phyloP scores from a whole-genome alignment of 139 green algal genomes.

The Haematococcus lacustris region DNA sequence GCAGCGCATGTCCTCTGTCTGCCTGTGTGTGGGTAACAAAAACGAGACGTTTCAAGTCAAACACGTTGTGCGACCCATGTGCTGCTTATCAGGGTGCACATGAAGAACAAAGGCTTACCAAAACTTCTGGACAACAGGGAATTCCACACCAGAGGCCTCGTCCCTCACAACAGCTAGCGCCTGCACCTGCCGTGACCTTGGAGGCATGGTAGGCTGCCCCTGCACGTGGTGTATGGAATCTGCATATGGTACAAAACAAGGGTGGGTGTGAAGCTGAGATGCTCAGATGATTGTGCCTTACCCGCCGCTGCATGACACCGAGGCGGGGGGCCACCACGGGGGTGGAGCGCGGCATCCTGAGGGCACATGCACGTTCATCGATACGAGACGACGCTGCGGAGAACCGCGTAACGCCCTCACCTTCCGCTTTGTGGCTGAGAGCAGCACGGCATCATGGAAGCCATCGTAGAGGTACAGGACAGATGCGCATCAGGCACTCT shows the following conservation, averaged over 20 bases:
- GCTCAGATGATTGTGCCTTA: too few species aligned
- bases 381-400: not conserved
- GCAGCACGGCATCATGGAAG: not conserved
- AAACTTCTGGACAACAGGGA: constrained; percentile 26
- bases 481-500: not conserved
- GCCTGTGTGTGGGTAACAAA: constrained; percentile 10
- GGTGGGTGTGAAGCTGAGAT: too few species aligned
- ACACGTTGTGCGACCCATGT: not conserved
- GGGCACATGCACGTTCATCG: not conserved
- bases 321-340: not conserved
- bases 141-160: constrained; percentile 10
- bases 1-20: constrained; percentile 47
- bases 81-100: not conserved
- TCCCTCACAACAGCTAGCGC: too few species aligned
- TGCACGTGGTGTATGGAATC: too few species aligned
- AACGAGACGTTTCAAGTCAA: not conserved
- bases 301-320: not conserved
- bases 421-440: too few species aligned
- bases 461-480: not conserved
- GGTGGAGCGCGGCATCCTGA: not conserved
- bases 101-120: constrained; percentile 18
- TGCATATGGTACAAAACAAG: too few species aligned
- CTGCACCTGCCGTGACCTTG: too few species aligned
- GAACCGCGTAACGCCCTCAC: too few species aligned
- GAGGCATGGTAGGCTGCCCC: too few species aligned